phyloP scores from a whole-genome alignment of 2,329 filamentous ascomycete genomes.

The Aspergillus brasiliensis region DNA sequence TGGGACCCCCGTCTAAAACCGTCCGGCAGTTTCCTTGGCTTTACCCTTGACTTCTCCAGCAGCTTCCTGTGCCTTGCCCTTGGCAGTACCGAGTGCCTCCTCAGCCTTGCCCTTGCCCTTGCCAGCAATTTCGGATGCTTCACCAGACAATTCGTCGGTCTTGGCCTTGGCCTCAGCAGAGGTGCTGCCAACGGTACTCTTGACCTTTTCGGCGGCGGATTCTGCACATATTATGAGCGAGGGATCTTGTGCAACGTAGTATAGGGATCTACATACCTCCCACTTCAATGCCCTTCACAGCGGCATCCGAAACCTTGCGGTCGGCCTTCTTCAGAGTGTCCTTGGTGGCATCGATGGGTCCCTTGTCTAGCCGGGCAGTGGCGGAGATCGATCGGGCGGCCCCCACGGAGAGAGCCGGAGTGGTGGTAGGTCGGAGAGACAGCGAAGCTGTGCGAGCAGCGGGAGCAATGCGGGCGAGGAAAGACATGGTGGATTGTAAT shows the following conservation, averaged over 20 bases:
- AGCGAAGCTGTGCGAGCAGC: slow-evolving; percentile 26
- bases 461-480: slow-evolving; percentile 36
- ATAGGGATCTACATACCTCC: slow-evolving; percentile 53
- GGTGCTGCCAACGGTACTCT: slow-evolving; percentile 45
- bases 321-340: slow-evolving; percentile 62
- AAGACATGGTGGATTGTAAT: slow-evolving; percentile 33
- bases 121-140: slow-evolving; percentile 7
- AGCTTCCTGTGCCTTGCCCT: slow-evolving; percentile 21
- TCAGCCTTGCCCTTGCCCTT: slow-evolving; percentile 19
- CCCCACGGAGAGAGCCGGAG: slow-evolving; percentile 22
- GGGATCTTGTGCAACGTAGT: neutral
- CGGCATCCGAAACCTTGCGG: slow-evolving; percentile 55
- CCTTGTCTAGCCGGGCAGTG: slow-evolving; percentile 52
- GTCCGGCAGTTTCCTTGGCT: slow-evolving; percentile 27
- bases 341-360: slow-evolving; percentile 58
- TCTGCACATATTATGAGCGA: slow-evolving; percentile 42
- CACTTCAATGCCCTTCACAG: slow-evolving; percentile 64
- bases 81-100: slow-evolving; percentile 16
- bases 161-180: slow-evolving; percentile 47
- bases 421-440: slow-evolving; percentile 1
- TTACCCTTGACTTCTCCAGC: slow-evolving; percentile 24
- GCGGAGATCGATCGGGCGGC: slow-evolving; percentile 52
- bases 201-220: slow-evolving; percentile 50
- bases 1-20: neutral
- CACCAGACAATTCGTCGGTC: slow-evolving; percentile 11